Evolutionary conservation across 495 filamentous ascomycete genomes (phyloP).

Genomic region (Hypoxylon fragiforme): DNA sequence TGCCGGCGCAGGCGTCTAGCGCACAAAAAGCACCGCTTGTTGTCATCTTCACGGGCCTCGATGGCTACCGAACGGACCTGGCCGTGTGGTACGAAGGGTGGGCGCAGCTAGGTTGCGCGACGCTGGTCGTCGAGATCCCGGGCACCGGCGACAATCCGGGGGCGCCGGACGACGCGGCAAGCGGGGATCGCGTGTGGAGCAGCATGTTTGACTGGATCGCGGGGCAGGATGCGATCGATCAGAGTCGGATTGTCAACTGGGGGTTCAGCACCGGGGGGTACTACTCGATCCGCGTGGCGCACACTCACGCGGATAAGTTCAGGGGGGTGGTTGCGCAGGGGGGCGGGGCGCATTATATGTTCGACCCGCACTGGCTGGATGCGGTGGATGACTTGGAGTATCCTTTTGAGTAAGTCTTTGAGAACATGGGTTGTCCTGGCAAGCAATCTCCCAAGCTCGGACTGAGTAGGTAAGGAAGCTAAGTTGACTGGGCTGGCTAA

Average conservation of each 20-base stretch:
- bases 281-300: constrained; percentile 68
- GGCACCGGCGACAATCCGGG: constrained; percentile 76
- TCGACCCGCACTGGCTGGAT: constrained; percentile 63
- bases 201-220: constrained; percentile 67
- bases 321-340: constrained; percentile 64
- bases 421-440: too few relatives aligned
- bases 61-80: constrained; percentile 74
- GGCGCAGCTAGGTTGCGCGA: constrained; percentile 56
- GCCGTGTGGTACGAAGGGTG: constrained; percentile 65
- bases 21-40: constrained; percentile 57
- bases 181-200: constrained; percentile 58
- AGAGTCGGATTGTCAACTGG: constrained; percentile 61
- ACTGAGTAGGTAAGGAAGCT: too few relatives aligned
- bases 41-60: constrained; percentile 69
- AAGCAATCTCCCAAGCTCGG: too few relatives aligned
- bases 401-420: constrained; percentile 69
- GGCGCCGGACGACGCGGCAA: constrained; percentile 44
- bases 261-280: constrained; percentile 72
- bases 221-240: constrained; percentile 54
- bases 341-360: constrained; percentile 68
- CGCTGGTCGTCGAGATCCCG: constrained; percentile 68
- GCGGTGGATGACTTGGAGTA: constrained; percentile 68
- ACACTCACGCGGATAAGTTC: constrained; percentile 63
- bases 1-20: constrained; percentile 44
- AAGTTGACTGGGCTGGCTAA: too few relatives aligned